Evolutionary conservation across 2,329 filamentous ascomycete species (phyloP), one percentile per base, ranked within the genome.

Genomic region (Cytospora schulzeri): DNA sequence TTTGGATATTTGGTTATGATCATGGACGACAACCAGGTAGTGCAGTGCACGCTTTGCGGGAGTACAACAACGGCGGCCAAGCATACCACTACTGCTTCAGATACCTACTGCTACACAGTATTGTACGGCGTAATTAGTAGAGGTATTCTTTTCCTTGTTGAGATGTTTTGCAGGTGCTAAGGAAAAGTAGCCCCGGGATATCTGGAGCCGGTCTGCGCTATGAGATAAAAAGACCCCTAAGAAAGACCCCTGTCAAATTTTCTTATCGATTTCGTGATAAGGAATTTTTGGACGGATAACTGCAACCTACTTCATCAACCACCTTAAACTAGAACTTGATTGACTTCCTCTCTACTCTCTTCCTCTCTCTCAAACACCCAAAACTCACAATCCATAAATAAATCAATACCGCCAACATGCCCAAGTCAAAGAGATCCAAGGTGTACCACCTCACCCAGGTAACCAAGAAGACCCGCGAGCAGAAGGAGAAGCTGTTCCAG

Each of bases 401-500:
- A 51, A 58, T 6, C 26, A 58, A 57, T 54, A 66, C 52, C 70
- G 69, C 69, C 76, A 81, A 73, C 70, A 99, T 99, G 95, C 95
- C 95, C 76, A 93, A 96, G 83, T 98, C 95, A 69, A 98, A 95
- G 85, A 91, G 95, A 79, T 85, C 90, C 72, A 94, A 90, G 80
- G 84, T 96, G 78, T 88, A 96, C 71, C 91, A 97, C 83, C 87
- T 97, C 76, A 93, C 93, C 71, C 90, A 95, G 83, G 93, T 95
- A 73, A 82, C 87, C 78, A 97, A 97, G 83, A 98, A 97, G 84
- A 89, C 88, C 68, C 90, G 91, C 79, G 96, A 96, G 82, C 91
- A 97, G 78, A 93, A 93, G 78, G 87, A 93, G 74, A 89, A 90
- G 74, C 89, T 98, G 68, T 97, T 94, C 81, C 83, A 90, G 78